phyloP scores from a whole-genome alignment of 441 rosid species.

The Melastoma candidum region DNA sequence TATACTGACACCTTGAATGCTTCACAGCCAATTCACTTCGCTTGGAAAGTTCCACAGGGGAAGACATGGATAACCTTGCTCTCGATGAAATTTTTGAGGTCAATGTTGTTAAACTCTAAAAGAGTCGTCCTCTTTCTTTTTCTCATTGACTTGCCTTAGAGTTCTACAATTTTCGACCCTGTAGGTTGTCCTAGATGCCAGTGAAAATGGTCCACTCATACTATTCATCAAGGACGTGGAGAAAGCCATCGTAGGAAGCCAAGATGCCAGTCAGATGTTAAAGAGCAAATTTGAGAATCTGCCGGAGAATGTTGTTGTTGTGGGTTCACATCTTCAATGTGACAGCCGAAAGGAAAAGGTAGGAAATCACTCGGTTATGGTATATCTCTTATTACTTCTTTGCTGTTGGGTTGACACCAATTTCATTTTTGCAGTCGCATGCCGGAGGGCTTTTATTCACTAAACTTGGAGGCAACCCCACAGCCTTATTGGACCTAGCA shows the following conservation, averaged over 20 bases:
- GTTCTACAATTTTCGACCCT: slow-evolving; percentile 15
- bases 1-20: slow-evolving; percentile 4
- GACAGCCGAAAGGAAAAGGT: slow-evolving; percentile 98
- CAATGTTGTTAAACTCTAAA: slow-evolving; percentile 7
- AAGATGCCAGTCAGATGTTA: slow-evolving; percentile 56
- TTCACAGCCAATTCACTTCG: slow-evolving; percentile 70
- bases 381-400: too few species aligned
- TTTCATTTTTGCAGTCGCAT: slow-evolving; percentile 56
- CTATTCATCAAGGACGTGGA: slow-evolving; percentile 89
- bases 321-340: slow-evolving; percentile 84
- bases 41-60: slow-evolving; percentile 75
- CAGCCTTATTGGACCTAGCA: slow-evolving; percentile 88
- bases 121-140: slow-evolving; percentile 4
- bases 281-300: slow-evolving; percentile 76
- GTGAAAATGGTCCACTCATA: slow-evolving; percentile 65
- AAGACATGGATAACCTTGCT: slow-evolving; percentile 76
- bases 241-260: slow-evolving; percentile 73
- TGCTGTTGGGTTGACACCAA: too few species aligned
- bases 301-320: slow-evolving; percentile 63
- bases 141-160: slow-evolving; percentile 12
- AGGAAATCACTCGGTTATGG: slow-evolving; percentile 11
- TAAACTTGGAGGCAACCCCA: slow-evolving; percentile 90
- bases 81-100: slow-evolving; percentile 91
- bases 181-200: slow-evolving; percentile 69
- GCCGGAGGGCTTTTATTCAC: slow-evolving; percentile 95